phyloP scores from a whole-genome alignment of 2,329 filamentous ascomycete genomes.

The Pseudocercospora vitis region DNA sequence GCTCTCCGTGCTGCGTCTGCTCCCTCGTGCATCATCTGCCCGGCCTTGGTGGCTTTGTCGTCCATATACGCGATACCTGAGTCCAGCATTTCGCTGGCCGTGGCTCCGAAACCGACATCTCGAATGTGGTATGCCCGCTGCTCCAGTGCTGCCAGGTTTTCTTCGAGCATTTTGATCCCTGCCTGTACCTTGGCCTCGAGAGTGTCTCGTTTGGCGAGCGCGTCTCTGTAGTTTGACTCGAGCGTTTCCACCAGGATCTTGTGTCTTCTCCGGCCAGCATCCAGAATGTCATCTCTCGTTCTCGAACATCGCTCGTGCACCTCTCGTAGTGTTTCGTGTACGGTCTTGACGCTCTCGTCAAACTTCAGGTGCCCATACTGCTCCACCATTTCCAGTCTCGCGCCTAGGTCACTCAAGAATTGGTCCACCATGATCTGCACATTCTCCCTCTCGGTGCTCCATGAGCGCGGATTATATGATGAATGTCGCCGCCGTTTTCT shows the following conservation, averaged over 20 bases:
- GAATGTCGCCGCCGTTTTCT: slow-evolving; percentile 48
- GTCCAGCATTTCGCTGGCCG: slow-evolving; percentile 70
- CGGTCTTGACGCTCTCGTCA: slow-evolving; percentile 79
- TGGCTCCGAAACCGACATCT: slow-evolving; percentile 72
- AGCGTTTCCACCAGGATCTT: slow-evolving; percentile 91
- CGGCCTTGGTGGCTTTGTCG: slow-evolving; percentile 71
- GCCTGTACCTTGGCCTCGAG: slow-evolving; percentile 89
- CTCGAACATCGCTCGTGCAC: slow-evolving; percentile 86
- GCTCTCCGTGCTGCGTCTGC: slow-evolving; percentile 80
- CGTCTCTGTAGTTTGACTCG: slow-evolving; percentile 83
- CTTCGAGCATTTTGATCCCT: slow-evolving; percentile 82
- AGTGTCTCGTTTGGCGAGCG: slow-evolving; percentile 77
- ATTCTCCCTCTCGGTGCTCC: slow-evolving; percentile 50
- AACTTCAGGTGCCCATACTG: slow-evolving; percentile 79
- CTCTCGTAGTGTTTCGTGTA: slow-evolving; percentile 80
- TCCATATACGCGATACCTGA: slow-evolving; percentile 79
- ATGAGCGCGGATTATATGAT: slow-evolving; percentile 47
- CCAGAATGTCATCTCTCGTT: slow-evolving; percentile 86
- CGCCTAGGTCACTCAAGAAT: slow-evolving; percentile 82
- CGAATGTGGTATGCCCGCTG: slow-evolving; percentile 74
- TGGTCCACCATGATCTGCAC: slow-evolving; percentile 61
- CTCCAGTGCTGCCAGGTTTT: slow-evolving; percentile 83
- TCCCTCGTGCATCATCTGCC: slow-evolving; percentile 75
- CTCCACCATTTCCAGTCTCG: slow-evolving; percentile 83
- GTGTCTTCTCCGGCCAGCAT: slow-evolving; percentile 77